Evolutionary conservation across 805 yeast genomes (phyloP).

Genomic region (Yarrowia bubula): DNA sequence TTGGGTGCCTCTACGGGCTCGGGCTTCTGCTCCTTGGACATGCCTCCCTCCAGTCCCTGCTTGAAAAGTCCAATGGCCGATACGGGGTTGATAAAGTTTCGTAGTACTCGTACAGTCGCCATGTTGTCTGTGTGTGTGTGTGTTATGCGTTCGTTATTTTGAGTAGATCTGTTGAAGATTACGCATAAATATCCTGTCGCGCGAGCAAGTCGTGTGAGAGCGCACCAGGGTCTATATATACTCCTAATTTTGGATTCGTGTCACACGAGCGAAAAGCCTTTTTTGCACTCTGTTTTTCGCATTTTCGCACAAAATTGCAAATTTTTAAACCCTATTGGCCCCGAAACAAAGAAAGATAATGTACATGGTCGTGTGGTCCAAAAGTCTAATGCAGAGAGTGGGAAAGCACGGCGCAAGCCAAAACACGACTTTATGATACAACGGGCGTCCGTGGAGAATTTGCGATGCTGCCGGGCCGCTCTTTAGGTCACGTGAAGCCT

Average conservation of each 20-base stretch:
- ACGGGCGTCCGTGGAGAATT: background rate
- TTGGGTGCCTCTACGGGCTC: slow-evolving; percentile 7
- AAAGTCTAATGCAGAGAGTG: background rate
- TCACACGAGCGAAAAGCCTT: slow-evolving; percentile 7
- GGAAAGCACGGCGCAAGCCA: slow-evolving; percentile 8
- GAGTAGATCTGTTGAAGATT: slow-evolving; percentile 25
- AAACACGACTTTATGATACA: background rate
- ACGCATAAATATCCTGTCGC: background rate
- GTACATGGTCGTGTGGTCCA: slow-evolving; percentile 11
- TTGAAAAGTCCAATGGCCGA: slow-evolving; percentile 4
- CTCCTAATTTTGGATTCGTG: background rate
- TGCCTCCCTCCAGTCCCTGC: slow-evolving; percentile 19
- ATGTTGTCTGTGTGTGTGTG: background rate
- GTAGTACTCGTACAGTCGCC: slow-evolving; percentile 22
- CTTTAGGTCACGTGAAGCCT: background rate
- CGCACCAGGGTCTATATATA: slow-evolving; percentile 4
- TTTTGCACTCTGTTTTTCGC: background rate
- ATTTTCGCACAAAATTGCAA: background rate
- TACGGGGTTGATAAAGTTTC: slow-evolving; percentile 24
- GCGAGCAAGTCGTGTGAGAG: slow-evolving; percentile 11
- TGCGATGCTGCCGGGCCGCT: no score
- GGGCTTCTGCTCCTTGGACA: background rate
- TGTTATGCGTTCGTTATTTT: background rate
- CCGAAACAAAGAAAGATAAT: slow-evolving; percentile 13
- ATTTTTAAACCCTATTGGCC: slow-evolving; percentile 7